Percentiles rank a stretch among this genome's conserved stretches.
phyloP scores from a whole-genome alignment of 805 yeast species.

The Ogataea naganishii region DNA sequence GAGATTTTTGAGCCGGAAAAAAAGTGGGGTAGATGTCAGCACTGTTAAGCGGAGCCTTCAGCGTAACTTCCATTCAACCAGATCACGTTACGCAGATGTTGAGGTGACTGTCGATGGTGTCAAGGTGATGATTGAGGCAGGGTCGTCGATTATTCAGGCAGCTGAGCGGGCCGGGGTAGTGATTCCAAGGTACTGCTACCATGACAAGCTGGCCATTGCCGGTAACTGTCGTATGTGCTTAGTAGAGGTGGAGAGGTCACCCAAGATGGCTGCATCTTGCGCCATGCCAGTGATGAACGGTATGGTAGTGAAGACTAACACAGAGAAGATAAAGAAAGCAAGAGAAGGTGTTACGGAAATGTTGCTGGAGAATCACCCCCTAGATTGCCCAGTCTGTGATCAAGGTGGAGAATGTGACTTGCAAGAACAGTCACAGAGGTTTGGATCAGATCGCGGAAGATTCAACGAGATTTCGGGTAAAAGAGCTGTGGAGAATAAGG shows the following conservation, averaged over 20 bases:
- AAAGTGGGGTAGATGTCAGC: too few relatives aligned
- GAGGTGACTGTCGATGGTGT: constrained; percentile 55
- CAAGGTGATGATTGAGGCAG: constrained; percentile 72
- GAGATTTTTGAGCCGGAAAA: too few relatives aligned
- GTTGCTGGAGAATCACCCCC: constrained; percentile 80
- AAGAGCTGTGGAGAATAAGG: constrained; percentile 86
- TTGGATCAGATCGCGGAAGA: constrained; percentile 83
- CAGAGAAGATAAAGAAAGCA: constrained; percentile 71
- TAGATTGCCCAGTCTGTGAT: constrained; percentile 89
- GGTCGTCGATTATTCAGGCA: constrained; percentile 83
- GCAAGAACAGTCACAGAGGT: constrained; percentile 78
- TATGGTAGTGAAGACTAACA: constrained; percentile 76
- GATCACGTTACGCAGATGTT: constrained; percentile 13
- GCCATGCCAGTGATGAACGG: constrained; percentile 89
- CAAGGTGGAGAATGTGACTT: constrained; percentile 94
- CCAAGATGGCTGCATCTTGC: constrained; percentile 84
- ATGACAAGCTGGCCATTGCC: constrained; percentile 82
- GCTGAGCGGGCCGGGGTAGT: constrained; percentile 86
- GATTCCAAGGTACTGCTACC: constrained; percentile 86
- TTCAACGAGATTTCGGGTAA: constrained; percentile 75
- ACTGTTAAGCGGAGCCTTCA: too few relatives aligned
- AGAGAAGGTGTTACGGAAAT: constrained; percentile 89
- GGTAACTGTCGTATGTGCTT: constrained; percentile 93
- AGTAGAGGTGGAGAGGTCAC: constrained; percentile 83
- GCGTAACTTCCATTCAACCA: too few relatives aligned